Base-by-base conservation (phyloP, 768 basidiomycete genomes). In the Punctularia strigosozonata region DNA sequence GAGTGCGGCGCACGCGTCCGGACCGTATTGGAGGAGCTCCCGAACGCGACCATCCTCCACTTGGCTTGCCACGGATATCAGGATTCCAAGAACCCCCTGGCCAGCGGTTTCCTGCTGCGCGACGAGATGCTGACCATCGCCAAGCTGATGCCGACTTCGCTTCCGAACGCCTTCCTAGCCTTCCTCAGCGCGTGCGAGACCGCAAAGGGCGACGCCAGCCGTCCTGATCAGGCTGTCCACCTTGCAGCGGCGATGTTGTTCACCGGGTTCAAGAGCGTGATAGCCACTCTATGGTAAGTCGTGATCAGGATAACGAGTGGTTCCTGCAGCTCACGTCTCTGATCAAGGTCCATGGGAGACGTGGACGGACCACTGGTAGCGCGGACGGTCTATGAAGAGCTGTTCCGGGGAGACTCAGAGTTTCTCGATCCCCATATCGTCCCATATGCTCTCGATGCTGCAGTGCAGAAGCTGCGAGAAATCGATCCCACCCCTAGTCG, bases 111-210 rank as follows among this genome's bases (percentile, higher is more conserved):
- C 20, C 10, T 15, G 15, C 15, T 30, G 28, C 28, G 15, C 10
- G 28, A 30, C 15, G 28, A 15, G 10, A 30, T 30, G 28, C 15
- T 30, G 28, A 30, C 28, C 15, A 15, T 30, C 28, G 28, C 10
- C 28, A 30, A 30, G 18, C 19, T 44, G 12, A 36, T 43, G 17
- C 14, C 22, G 7, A 15, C 19, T 18, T 15, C 5, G 21, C 15
- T 37, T 18, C 41, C 41, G 25, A 25, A 43, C 10, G 40, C 43
- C 10, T 13, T 17, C 6, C 36, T 44, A 13, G 43, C 40, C 5
- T 44, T 44, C 40, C 43, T 44, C 20, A 23, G 19, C 8, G 41
- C 43, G 12, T 44, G 43, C 31, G 21, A 44, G 28, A 44, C 43
- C 13, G 41, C 41, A 12, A 39, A 14, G 33, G 37, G 32, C 20